Evolutionary conservation across 2,329 filamentous ascomycete genomes (phyloP).

Genomic region (Celoporthe dispersa): DNA sequence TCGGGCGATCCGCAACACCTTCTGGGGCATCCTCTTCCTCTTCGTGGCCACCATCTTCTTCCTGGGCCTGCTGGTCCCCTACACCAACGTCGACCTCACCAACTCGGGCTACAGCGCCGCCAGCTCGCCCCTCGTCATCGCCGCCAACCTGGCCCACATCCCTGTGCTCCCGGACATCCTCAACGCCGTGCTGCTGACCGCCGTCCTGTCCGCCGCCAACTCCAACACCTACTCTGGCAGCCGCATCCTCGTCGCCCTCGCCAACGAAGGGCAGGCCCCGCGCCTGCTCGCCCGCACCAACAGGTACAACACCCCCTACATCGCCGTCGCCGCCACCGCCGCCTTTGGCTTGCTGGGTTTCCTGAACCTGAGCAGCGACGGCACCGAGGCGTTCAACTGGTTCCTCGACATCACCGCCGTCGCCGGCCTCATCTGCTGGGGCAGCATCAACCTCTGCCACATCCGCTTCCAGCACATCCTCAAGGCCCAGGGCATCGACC

Average conservation of each 20-base stretch:
- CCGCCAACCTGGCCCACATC: slow-evolving; percentile 54
- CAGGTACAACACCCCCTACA: slow-evolving; percentile 55
- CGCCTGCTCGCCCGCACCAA: slow-evolving; percentile 53
- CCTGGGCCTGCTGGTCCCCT: slow-evolving; percentile 65
- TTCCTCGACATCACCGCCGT: slow-evolving; percentile 59
- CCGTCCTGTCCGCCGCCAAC: slow-evolving; percentile 60
- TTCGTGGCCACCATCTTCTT: slow-evolving; percentile 61
- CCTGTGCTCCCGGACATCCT: slow-evolving; percentile 54
- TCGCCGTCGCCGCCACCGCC: slow-evolving; percentile 47
- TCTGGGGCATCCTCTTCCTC: slow-evolving; percentile 66
- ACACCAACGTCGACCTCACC: slow-evolving; percentile 44
- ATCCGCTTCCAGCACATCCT: slow-evolving; percentile 43
- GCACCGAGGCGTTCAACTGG: slow-evolving; percentile 57
- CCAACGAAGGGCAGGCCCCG: slow-evolving; percentile 57
- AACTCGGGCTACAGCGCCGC: slow-evolving; percentile 53
- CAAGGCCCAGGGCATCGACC: slow-evolving; percentile 44
- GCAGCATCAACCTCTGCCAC: slow-evolving; percentile 38
- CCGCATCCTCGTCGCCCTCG: slow-evolving; percentile 56
- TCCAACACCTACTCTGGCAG: slow-evolving; percentile 57
- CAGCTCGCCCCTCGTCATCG: slow-evolving; percentile 54
- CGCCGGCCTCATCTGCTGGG: slow-evolving; percentile 40
- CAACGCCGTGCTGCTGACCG: slow-evolving; percentile 58
- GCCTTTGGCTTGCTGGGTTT: slow-evolving; percentile 53
- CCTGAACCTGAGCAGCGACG: slow-evolving; percentile 49
- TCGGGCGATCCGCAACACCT: slow-evolving; percentile 61